A percentile compares a stretch with the other conserved stretches of the same genome.
These are phyloP conservation scores for Penicillium olsonii DNA, from an alignment of 2,329 filamentous ascomycete species.

Conservation along the genomic window DNA sequence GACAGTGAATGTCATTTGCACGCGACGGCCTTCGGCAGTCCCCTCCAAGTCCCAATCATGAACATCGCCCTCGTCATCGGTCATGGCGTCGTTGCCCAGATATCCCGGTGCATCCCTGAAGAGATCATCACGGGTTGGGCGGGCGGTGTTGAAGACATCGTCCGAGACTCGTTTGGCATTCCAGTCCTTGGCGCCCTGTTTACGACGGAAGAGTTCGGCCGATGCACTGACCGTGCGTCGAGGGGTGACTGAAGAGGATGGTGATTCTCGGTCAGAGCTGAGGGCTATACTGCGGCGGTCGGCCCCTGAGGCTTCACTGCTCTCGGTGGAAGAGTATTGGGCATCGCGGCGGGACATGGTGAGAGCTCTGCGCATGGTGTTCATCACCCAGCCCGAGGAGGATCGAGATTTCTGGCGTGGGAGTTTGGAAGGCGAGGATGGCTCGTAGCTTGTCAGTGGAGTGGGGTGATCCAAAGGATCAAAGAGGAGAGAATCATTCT, in stretches of 20 bases:
- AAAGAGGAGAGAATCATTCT: conserved; percentile 55
- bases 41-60: conserved; percentile 74
- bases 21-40: conserved; percentile 68
- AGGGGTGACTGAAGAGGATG: conserved; percentile 29
- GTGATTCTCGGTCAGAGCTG: conserved; percentile 10
- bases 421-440: conserved; percentile 28
- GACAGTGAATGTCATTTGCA: conserved; percentile 91
- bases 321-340: conserved; percentile 11
- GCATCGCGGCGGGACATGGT: conserved; percentile 41
- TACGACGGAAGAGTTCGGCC: conserved; percentile 50
- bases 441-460: conserved; percentile 27
- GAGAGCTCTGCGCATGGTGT: conserved; percentile 67
- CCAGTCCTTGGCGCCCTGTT: conserved; percentile 57
- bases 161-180: conserved; percentile 37
- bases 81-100: conserved; percentile 27
- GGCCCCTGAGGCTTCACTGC: conserved; percentile 30
- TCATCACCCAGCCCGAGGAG: conserved; percentile 70
- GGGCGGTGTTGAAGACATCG: conserved; percentile 16
- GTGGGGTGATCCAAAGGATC: conserved; percentile 36
- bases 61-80: conserved; percentile 13
- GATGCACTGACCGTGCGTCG: conserved; percentile 52
- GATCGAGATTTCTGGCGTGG: conserved; percentile 22
- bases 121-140: conserved; percentile 28
- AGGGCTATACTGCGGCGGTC: conserved; percentile 28
- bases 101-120: conserved; percentile 28